Conservation (phyloP, 495 filamentous ascomycete species). For the Xeromyces bisporus region DNA sequence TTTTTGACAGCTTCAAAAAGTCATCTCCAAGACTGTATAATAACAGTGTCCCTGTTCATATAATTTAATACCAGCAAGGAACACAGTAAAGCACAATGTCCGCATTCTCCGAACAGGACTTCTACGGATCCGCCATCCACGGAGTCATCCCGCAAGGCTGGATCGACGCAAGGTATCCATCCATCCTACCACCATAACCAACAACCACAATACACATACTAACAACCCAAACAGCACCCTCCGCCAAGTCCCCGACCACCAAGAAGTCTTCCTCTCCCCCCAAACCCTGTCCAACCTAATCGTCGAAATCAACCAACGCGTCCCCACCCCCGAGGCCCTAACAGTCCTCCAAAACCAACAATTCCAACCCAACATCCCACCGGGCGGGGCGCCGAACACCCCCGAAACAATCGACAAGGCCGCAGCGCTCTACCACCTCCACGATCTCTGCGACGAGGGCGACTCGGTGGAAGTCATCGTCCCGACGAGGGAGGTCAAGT, state of each 20-base stretch:
- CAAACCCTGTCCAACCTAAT: conserved; percentile 68
- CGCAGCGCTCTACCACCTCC: conserved; percentile 50
- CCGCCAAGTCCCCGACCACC: conserved; percentile 82
- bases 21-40: neutral
- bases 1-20: neutral
- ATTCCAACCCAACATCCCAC: conserved; percentile 10
- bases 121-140: conserved; percentile 71
- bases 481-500: conserved; percentile 12
- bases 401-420: conserved; percentile 42
- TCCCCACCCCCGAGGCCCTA: conserved; percentile 24
- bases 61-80: no score
- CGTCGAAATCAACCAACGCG: conserved; percentile 71
- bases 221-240: conserved; percentile 36
- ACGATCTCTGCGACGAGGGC: conserved; percentile 51
- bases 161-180: conserved; percentile 65
- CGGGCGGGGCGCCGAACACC: conserved; percentile 11
- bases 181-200: conserved; percentile 1
- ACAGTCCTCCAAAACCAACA: conserved; percentile 12
- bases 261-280: conserved; percentile 78
- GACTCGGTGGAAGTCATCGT: conserved; percentile 41
- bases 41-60: no score
- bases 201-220: conserved; percentile 2
- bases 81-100: conserved; percentile 25
- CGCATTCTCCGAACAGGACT: conserved; percentile 37
- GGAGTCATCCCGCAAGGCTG: conserved; percentile 55